These are phyloP conservation scores for Myrmaecium sp. DNA, from an alignment of 2,329 filamentous ascomycete species.

Conservation along the genomic window DNA sequence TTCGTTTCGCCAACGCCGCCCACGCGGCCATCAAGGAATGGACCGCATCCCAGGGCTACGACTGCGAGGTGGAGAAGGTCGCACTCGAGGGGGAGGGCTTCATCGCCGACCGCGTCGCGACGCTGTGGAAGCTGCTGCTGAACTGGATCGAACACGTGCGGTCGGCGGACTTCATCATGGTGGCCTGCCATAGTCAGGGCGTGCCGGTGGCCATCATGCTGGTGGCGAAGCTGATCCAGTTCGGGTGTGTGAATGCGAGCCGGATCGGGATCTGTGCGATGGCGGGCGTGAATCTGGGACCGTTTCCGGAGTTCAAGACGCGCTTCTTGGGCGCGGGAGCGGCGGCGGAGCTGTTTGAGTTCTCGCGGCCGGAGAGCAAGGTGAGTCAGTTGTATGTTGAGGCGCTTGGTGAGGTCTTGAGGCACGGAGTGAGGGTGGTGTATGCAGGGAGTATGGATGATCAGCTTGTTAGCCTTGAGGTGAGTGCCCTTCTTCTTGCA, in stretches of 20 bases:
- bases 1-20: slow-evolving; percentile 78
- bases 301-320: slow-evolving; percentile 82
- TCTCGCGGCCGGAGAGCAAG: slow-evolving; percentile 62
- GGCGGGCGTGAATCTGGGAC: slow-evolving; percentile 86
- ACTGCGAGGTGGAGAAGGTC: slow-evolving; percentile 79
- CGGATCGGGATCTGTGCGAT: slow-evolving; percentile 74
- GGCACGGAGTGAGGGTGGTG: slow-evolving; percentile 66
- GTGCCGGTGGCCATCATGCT: slow-evolving; percentile 90
- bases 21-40: slow-evolving; percentile 72
- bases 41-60: slow-evolving; percentile 56
- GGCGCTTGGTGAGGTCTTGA: slow-evolving; percentile 55
- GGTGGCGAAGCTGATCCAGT: slow-evolving; percentile 77
- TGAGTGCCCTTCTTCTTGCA: slow-evolving; percentile 20
- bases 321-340: slow-evolving; percentile 79
- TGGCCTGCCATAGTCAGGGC: slow-evolving; percentile 92
- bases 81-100: slow-evolving; percentile 89
- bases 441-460: slow-evolving; percentile 94
- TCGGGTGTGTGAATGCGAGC: slow-evolving; percentile 62
- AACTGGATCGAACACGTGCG: slow-evolving; percentile 91
- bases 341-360: slow-evolving; percentile 78
- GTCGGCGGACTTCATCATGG: slow-evolving; percentile 69
- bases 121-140: slow-evolving; percentile 82
- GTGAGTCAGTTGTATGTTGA: slow-evolving; percentile 70
- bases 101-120: slow-evolving; percentile 75
- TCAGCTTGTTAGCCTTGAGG: slow-evolving; percentile 84